Evolutionary conservation across 805 yeast species (phyloP), one percentile per base, ranked within the genome.

Genomic region (Myxozyma vanderwaltii): DNA sequence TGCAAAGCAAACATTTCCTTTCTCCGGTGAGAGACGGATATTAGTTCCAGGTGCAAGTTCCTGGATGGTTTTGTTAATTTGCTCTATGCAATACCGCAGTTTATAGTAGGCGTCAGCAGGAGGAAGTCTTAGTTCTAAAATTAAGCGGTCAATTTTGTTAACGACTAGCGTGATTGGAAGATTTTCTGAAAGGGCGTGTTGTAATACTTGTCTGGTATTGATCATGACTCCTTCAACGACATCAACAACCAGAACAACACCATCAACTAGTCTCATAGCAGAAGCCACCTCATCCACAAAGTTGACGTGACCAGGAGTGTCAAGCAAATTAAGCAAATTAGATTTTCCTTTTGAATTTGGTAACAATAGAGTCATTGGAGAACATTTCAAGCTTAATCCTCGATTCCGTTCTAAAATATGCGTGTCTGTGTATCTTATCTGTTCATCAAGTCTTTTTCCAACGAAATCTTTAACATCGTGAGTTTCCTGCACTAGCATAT

Each of bases 301-400:
- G 68, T 90, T 86, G 0, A 82, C 81, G 72, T 94, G 98, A 0
- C 99, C 99, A 0, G 99, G 99, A 0, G 96, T 77, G 68, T 95
- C 99, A 0, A 90, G 64, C 0, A 91, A 62, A 68, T 87, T 89
- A 21, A 85, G 67, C 0, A 82, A 81, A 17, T 75, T 72, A 0
- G 96, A 85, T 61, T 81, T 82, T 1, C 77, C 81, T 15, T 73
- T 73, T 29, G 82, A 62, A 68, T 83, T 82, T 0, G 80, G 81
- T 15, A 86, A 71, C 5, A 91, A 70, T 8, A 89, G 65, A 0
- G 92, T 76, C 64, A 87, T 78, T 0, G 89, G 84, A 0, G 86
- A 74, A 0, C 86, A 53, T 66, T 85, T 85, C 15, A 89, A 78
- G 1, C 95, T 78, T 4, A 89, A 63, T 0, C 91, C 91, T 60